Evolutionary conservation across 306 rosid genomes (phyloP), one percentile per base, ranked within the genome.

Genomic region (Castanospermum australe): DNA sequence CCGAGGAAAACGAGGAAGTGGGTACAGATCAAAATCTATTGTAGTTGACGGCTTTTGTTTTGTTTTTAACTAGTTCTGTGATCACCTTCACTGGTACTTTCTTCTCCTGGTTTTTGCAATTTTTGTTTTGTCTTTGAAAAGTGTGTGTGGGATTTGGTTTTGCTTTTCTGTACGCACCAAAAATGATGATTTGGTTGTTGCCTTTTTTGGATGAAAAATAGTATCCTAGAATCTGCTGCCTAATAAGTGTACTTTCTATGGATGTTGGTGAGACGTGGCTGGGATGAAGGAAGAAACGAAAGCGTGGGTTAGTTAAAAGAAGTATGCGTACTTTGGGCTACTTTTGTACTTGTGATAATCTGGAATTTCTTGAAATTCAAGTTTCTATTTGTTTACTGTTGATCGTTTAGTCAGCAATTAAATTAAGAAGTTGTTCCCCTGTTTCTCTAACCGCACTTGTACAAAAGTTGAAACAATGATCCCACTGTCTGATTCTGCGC

Each of bases 1-100:
- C 76, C 20, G 80, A 78, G 85, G 66, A 81, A 79, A 84, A 66
- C 85, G 33, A 81, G 68, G 79, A 80, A 83, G 81, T 9, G 56
- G 38, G 28, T 71, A 41, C 12, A 33, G 39, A 61, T 22, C 24
- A 20, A 42, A 12, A 22, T 13, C 54, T 15, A 47, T 13, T 14
- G 18, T 41, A 45, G 13, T 71, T 8, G 67, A 39, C 55, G 33
- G 57, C 30, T 42, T 42, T 61, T 30, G 39, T 20, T 59, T 74
- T 72, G 35, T 42, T 21, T 73, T 57, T 18, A 30, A 36, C 14
- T 32, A 59, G 36, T 71, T 81, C 81, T 76, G 33, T 70, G 64
- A 83, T 66, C 76, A 74, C 44, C 69, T 60, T 67, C 59, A 7
- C 71, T 2, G 73, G 86, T 54, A 61, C 60, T 76, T 52, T 28